phyloP scores from a whole-genome alignment of 371 early-diverging fungal species.

The Saksenaea vasiformis region DNA sequence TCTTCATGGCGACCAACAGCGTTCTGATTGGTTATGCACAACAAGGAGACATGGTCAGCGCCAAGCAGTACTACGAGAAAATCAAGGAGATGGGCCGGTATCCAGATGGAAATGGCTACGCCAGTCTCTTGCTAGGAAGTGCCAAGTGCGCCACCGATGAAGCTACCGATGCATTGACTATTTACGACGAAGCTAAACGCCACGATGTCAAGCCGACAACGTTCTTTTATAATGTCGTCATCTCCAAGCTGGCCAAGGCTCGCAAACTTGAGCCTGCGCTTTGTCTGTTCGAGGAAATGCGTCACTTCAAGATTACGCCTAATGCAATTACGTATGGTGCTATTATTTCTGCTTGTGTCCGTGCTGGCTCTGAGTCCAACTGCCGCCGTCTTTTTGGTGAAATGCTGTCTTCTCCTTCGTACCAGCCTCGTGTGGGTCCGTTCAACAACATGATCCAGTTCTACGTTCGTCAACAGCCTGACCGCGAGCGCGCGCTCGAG shows the following conservation, averaged over 20 bases:
- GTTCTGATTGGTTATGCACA: conserved; percentile 62
- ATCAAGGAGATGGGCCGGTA: conserved; percentile 48
- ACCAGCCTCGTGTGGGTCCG: conserved; percentile 61
- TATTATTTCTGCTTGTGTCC: conserved; percentile 64
- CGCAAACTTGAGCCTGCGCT: conserved; percentile 62
- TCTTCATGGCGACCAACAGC: conserved; percentile 48
- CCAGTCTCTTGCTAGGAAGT: conserved; percentile 44
- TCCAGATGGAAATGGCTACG: conserved; percentile 53
- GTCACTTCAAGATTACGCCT: conserved; percentile 44
- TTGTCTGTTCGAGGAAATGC: conserved; percentile 65
- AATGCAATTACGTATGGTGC: conserved; percentile 68
- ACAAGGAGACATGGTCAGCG: conserved; percentile 52
- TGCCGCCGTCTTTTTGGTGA: conserved; percentile 55
- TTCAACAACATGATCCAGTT: conserved; percentile 72
- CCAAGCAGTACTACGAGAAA: conserved; percentile 57
- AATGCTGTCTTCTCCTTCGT: conserved; percentile 53
- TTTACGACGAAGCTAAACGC: conserved; percentile 64
- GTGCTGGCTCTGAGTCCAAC: conserved; percentile 58
- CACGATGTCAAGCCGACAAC: conserved; percentile 61
- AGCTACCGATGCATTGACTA: conserved; percentile 52
- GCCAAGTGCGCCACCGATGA: conserved; percentile 57
- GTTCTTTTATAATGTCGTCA: conserved; percentile 68
- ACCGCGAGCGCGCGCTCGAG: conserved; percentile 53
- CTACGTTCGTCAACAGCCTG: conserved; percentile 62
- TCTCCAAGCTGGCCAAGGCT: conserved; percentile 65